Evolutionary conservation across 2,329 filamentous ascomycete species (phyloP).

Genomic region (Grosmannia clavigera): DNA sequence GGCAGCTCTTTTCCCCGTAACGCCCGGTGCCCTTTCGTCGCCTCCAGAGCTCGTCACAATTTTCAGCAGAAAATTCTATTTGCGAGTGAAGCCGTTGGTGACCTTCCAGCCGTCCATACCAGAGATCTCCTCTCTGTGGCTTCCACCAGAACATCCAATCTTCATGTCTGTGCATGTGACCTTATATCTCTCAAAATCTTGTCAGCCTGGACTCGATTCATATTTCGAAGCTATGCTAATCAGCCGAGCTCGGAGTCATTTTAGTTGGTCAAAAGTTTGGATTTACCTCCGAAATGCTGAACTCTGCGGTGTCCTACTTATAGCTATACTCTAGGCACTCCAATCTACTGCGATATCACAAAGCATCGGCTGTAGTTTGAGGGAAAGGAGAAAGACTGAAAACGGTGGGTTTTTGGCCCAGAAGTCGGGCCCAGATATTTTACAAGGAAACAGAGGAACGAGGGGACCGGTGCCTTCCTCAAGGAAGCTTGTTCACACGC

Average conservation of each 20-base stretch:
- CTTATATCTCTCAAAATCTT: too few relatives aligned
- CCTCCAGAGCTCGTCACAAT: slow-evolving; percentile 23
- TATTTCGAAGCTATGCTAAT: too few relatives aligned
- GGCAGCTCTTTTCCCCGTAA: slow-evolving; percentile 15
- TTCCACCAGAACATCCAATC: background rate
- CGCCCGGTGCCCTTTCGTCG: slow-evolving; percentile 28
- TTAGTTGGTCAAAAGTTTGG: background rate
- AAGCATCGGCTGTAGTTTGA: too few relatives aligned
- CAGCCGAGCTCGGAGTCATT: too few relatives aligned
- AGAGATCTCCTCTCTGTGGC: slow-evolving; percentile 7
- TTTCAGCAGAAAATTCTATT: slow-evolving; percentile 26
- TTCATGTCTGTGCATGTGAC: background rate
- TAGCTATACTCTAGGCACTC: too few relatives aligned
- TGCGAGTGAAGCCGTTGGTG: slow-evolving; percentile 23
- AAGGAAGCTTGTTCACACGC: background rate
- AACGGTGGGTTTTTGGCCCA: background rate
- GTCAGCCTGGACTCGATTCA: too few relatives aligned
- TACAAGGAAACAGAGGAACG: background rate
- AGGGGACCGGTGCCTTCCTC: background rate
- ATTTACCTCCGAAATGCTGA: background rate
- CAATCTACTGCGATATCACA: too few relatives aligned
- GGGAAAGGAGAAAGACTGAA: background rate
- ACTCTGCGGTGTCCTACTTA: too few relatives aligned
- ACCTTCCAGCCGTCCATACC: slow-evolving; percentile 27
- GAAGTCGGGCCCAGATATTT: background rate